Evolutionary conservation across 2,329 filamentous ascomycete species (phyloP), one percentile per base, ranked within the genome.

Genomic region (Dothideomycetes sp.): DNA sequence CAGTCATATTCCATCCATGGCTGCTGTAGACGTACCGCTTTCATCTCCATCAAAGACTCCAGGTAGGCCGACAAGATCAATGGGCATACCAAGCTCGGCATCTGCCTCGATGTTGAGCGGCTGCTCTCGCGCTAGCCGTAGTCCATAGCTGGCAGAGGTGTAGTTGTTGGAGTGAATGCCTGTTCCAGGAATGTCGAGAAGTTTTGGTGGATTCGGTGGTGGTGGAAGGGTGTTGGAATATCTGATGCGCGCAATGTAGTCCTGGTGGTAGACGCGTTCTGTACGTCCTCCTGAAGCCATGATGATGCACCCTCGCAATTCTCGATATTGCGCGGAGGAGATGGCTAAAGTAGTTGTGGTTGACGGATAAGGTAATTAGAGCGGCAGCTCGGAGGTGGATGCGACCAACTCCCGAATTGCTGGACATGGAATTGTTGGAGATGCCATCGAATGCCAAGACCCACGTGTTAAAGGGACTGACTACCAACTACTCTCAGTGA

Each of bases 191-290:
- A 98, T 94, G 51, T 96, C 86, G 53, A 98, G 82, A 48, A 98
- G 80, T 71, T 98, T 98, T 1, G 91, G 91, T 1, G 89, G 87
- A 58, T 88, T 87, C 41, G 89, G 86, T 41, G 91, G 91, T 49
- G 91, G 88, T 49, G 91, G 91, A 12, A 98, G 79, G 52, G 86
- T 82, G 76, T 98, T 98, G 56, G 86, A 87, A 63, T 93, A 98
- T 63, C 91, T 79, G 57, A 95, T 85, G 54, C 88, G 83, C 49
- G 88, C 89, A 59, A 98, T 94, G 65, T 95, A 96, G 65, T 98
- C 91, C 66, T 98, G 91, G 59, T 94, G 86, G 54, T 77, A 78
- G 46, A 54, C 53, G 32, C 57, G 55, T 42, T 54, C 51, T 24
- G 51, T 50, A 9, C 52, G 51, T 42, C 28, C 17, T 31, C 42